Percentiles rank a stretch among this genome's conserved stretches.
phyloP scores from a whole-genome alignment of 2,329 filamentous ascomycete genomes.

The Leptodontidium sp. region DNA sequence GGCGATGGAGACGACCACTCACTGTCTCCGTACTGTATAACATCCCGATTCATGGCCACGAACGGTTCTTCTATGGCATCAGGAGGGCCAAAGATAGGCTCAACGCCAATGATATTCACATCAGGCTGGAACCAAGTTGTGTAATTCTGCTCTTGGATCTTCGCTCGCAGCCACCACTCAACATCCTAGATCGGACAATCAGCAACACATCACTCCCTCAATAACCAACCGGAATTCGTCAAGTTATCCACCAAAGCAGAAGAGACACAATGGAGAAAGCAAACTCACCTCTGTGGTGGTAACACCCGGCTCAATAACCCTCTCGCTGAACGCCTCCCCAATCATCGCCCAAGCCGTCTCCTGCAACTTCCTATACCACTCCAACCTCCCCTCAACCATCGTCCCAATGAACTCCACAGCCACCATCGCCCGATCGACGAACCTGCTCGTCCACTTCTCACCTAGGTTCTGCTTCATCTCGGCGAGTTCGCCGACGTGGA shows the following conservation, averaged over 20 bases:
- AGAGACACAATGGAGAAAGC: background rate
- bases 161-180: slow-evolving; percentile 61
- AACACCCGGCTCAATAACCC: slow-evolving; percentile 52
- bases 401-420: slow-evolving; percentile 53
- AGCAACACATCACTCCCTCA: background rate
- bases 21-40: slow-evolving; percentile 54
- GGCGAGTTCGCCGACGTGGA: slow-evolving; percentile 57
- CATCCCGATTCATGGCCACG: background rate
- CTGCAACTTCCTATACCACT: slow-evolving; percentile 55
- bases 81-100: slow-evolving; percentile 31
- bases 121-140: slow-evolving; percentile 61
- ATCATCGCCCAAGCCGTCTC: slow-evolving; percentile 62
- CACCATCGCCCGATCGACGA: slow-evolving; percentile 55
- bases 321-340: slow-evolving; percentile 54
- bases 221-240: background rate
- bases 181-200: slow-evolving; percentile 48
- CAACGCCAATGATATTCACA: slow-evolving; percentile 51
- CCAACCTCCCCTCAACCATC: slow-evolving; percentile 43
- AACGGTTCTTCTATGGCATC: background rate
- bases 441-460: slow-evolving; percentile 49
- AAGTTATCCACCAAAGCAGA: background rate
- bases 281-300: slow-evolving; percentile 50
- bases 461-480: slow-evolving; percentile 50
- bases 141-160: slow-evolving; percentile 57
- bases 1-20: background rate